Percentiles rank a stretch among this genome's conserved stretches.
phyloP scores from a whole-genome alignment of 2,329 filamentous ascomycete species.

The Aspergillus cejpii region DNA sequence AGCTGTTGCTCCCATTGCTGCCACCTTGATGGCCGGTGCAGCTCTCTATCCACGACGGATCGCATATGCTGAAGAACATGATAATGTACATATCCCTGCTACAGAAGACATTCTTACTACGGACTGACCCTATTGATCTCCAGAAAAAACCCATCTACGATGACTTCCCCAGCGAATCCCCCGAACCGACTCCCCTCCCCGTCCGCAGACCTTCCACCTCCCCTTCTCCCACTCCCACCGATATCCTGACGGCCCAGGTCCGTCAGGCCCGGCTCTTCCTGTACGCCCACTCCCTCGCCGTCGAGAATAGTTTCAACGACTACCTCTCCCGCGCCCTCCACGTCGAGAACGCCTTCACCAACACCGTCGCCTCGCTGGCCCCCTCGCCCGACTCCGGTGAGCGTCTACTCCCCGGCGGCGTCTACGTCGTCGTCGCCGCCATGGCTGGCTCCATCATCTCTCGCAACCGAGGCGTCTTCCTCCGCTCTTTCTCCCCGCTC shows the following conservation, averaged over 20 bases:
- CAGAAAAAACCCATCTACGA: constrained; percentile 44
- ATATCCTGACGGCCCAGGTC: constrained; percentile 78
- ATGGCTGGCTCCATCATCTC: constrained; percentile 93
- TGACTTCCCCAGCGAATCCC: constrained; percentile 31
- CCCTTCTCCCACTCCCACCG: constrained; percentile 68
- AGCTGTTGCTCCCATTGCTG: constrained; percentile 37
- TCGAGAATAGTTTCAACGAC: constrained; percentile 77
- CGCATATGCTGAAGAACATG: constrained; percentile 40
- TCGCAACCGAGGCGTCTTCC: constrained; percentile 75
- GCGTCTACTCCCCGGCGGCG: constrained; percentile 75
- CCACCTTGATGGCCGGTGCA: constrained; percentile 36
- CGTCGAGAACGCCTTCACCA: constrained; percentile 83
- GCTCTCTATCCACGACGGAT: constrained; percentile 37
- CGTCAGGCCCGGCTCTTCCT: constrained; percentile 72
- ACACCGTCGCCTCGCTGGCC: constrained; percentile 79
- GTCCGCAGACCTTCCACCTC: constrained; percentile 15
- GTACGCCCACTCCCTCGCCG: constrained; percentile 64
- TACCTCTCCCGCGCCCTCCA: constrained; percentile 73
- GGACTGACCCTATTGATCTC: constrained; percentile 10
- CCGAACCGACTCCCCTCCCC: constrained; percentile 20
- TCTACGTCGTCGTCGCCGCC: constrained; percentile 88
- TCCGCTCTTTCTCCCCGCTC: constrained; percentile 69
- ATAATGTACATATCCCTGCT: constrained; percentile 24
- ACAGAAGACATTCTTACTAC: background rate
- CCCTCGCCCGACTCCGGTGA: constrained; percentile 80